Percentiles rank a stretch among this genome's conserved stretches.
phyloP scores from a whole-genome alignment of 2,329 filamentous ascomycete species.

The Shiraia sp. region DNA sequence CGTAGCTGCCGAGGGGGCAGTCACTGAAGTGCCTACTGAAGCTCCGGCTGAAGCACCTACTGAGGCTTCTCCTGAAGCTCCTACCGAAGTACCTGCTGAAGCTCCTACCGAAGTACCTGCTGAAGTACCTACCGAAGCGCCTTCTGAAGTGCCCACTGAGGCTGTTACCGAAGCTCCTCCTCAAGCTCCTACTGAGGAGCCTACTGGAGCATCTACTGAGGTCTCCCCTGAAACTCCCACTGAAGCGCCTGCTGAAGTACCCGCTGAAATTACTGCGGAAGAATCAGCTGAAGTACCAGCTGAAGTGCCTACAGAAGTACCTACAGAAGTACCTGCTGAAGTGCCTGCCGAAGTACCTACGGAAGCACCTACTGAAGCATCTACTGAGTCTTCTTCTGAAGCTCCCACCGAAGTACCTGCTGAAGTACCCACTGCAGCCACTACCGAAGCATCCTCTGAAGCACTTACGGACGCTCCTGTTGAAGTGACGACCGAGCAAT shows the following conservation, averaged over 20 bases:
- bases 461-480: neutral
- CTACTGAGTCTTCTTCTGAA: constrained; percentile 1
- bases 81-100: neutral
- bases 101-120: neutral
- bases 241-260: neutral
- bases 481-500: neutral
- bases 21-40: neutral
- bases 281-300: neutral
- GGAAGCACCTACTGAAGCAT: neutral
- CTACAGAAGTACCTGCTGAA: neutral
- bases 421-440: constrained; percentile 4
- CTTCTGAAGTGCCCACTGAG: neutral
- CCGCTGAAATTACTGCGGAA: neutral
- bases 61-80: neutral
- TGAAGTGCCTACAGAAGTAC: neutral
- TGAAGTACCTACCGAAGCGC: neutral
- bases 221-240: neutral
- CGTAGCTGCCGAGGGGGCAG: neutral
- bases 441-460: neutral
- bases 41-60: neutral
- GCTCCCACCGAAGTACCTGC: constrained; percentile 2
- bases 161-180: constrained; percentile 3
- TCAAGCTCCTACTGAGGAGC: neutral
- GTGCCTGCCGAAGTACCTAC: neutral
- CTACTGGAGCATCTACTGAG: constrained; percentile 4